phyloP scores from a whole-genome alignment of 768 basidiomycete species.

The Rhizopogon vinicolor region DNA sequence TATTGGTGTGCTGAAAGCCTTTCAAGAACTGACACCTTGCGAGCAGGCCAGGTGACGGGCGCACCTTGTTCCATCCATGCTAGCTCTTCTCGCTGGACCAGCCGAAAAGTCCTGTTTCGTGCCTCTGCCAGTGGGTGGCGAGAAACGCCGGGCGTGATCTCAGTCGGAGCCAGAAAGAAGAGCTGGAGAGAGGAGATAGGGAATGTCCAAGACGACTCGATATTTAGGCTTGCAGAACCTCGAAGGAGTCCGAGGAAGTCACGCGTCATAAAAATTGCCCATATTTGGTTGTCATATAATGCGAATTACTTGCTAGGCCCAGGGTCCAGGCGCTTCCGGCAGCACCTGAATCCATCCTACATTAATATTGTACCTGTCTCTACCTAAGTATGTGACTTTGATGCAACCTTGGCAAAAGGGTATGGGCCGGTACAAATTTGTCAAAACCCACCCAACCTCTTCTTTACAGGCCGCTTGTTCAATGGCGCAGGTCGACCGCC shows the following conservation, averaged over 20 bases:
- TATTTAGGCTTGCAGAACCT: background rate
- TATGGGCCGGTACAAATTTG: conserved; percentile 14
- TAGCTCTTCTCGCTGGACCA: conserved; percentile 54
- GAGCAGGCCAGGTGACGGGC: background rate
- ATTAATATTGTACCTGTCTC: no score
- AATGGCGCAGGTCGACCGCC: conserved; percentile 49
- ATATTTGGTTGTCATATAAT: background rate
- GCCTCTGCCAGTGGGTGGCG: conserved; percentile 49
- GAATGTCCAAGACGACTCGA: background rate
- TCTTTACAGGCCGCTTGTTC: conserved; percentile 55
- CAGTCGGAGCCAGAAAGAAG: conserved; percentile 15
- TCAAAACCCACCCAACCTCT: conserved; percentile 75
- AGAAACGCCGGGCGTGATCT: conserved; percentile 10
- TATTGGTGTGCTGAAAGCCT: conserved; percentile 38
- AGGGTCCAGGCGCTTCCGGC: no score
- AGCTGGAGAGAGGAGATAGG: conserved; percentile 3
- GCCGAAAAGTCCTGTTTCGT: conserved; percentile 69
- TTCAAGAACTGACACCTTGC: background rate
- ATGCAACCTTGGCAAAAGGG: conserved; percentile 6
- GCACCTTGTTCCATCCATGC: conserved; percentile 78
- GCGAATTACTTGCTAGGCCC: no score
- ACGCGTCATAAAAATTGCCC: conserved; percentile 1
- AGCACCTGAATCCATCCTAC: no score
- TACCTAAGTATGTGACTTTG: no score
- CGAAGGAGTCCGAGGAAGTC: background rate